Conservation (phyloP, 2,329 filamentous ascomycete species). For the Alternaria novae-zelandiae region DNA sequence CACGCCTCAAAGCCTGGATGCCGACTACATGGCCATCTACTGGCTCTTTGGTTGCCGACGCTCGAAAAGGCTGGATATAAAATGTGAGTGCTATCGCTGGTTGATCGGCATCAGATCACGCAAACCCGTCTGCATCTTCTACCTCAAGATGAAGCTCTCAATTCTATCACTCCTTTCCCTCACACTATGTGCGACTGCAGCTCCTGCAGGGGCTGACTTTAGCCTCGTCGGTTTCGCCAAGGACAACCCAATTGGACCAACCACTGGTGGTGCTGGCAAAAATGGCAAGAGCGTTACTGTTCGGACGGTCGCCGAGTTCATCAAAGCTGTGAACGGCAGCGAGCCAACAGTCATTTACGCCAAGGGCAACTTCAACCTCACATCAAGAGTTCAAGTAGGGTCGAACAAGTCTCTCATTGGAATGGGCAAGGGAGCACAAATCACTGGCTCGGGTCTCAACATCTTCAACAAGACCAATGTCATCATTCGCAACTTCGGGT, state of each 20-base stretch:
- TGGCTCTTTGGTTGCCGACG: background rate
- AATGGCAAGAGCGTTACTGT: slow-evolving; percentile 39
- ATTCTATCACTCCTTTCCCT: slow-evolving; percentile 25
- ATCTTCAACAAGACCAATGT: slow-evolving; percentile 64
- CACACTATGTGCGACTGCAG: slow-evolving; percentile 22
- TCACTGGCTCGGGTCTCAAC: slow-evolving; percentile 57
- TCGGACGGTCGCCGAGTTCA: slow-evolving; percentile 31
- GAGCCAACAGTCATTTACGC: slow-evolving; percentile 51
- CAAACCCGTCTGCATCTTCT: background rate
- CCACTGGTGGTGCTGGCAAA: slow-evolving; percentile 40
- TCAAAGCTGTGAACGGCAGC: slow-evolving; percentile 34
- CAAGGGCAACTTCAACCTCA: slow-evolving; percentile 52
- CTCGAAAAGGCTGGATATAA: background rate
- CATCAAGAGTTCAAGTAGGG: slow-evolving; percentile 52
- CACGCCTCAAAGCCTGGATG: background rate
- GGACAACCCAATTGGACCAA: slow-evolving; percentile 43
- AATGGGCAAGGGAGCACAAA: slow-evolving; percentile 51
- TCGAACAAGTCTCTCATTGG: slow-evolving; percentile 53
- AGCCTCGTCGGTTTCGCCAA: slow-evolving; percentile 41
- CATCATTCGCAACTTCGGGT: slow-evolving; percentile 68
- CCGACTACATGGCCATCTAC: background rate
- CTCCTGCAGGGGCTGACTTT: slow-evolving; percentile 31
- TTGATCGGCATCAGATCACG: background rate
- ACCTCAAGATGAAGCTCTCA: slow-evolving; percentile 36
- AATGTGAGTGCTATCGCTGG: background rate